Conservation (phyloP, 2,329 filamentous ascomycete species). For the Karstenula rhodostoma region DNA sequence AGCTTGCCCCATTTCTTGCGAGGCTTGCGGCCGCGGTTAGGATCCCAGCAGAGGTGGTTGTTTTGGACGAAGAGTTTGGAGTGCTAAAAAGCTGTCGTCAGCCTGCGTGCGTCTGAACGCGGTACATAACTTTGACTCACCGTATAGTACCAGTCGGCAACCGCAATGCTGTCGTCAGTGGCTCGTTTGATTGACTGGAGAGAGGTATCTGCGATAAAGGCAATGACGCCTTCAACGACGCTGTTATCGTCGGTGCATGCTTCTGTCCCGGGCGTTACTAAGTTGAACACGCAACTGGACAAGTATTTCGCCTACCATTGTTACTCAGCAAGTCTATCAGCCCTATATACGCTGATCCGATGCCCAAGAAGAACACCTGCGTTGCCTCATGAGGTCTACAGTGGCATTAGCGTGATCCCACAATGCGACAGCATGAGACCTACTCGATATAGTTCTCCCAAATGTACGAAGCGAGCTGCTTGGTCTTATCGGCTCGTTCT, state of each 20-base stretch:
- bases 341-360: slow-evolving; percentile 87
- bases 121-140: slow-evolving; percentile 43
- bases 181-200: slow-evolving; percentile 74
- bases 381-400: slow-evolving; percentile 65
- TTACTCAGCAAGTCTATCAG: slow-evolving; percentile 82
- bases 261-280: slow-evolving; percentile 44
- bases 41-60: slow-evolving; percentile 78
- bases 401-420: slow-evolving; percentile 13
- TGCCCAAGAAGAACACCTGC: slow-evolving; percentile 84
- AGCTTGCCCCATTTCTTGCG: slow-evolving; percentile 67
- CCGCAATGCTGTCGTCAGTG: slow-evolving; percentile 74
- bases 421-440: slow-evolving; percentile 23
- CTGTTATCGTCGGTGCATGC: slow-evolving; percentile 66
- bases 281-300: not conserved
- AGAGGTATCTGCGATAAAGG: slow-evolving; percentile 78
- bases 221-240: slow-evolving; percentile 73
- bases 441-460: slow-evolving; percentile 97
- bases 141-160: slow-evolving; percentile 84
- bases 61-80: slow-evolving; percentile 80
- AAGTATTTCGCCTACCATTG: slow-evolving; percentile 63
- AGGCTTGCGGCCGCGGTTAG: slow-evolving; percentile 63
- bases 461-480: slow-evolving; percentile 82
- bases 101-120: not conserved
- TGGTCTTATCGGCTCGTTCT: slow-evolving; percentile 56
- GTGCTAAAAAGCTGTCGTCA: slow-evolving; percentile 54